Evolutionary conservation across 768 basidiomycete species (phyloP).

Genomic region (Boletus barrowsii): DNA sequence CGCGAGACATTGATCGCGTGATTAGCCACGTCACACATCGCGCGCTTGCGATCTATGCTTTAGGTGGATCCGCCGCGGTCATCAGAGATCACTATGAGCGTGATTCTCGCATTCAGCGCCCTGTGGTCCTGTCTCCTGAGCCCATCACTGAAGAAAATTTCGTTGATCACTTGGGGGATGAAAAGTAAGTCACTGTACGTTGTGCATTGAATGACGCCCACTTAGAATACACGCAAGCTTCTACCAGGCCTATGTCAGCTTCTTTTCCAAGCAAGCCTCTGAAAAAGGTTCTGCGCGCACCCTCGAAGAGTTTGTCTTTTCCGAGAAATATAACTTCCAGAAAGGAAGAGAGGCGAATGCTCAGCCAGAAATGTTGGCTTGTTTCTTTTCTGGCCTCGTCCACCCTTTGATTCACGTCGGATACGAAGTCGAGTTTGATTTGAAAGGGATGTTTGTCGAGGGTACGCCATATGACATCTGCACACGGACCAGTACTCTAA

Average conservation of each 20-base stretch:
- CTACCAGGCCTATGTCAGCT: slow-evolving; percentile 26
- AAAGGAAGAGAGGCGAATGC: slow-evolving; percentile 6
- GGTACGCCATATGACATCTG: slow-evolving; percentile 33
- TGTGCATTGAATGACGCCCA: neutral
- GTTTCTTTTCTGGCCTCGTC: slow-evolving; percentile 46
- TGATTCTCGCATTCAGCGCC: slow-evolving; percentile 20
- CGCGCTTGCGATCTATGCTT: slow-evolving; percentile 27
- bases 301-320: slow-evolving; percentile 32
- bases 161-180: slow-evolving; percentile 22
- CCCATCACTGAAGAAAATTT: slow-evolving; percentile 24
- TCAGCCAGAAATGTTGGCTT: slow-evolving; percentile 53
- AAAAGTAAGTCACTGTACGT: slow-evolving; percentile 14
- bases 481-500: neutral
- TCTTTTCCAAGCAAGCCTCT: slow-evolving; percentile 20
- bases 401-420: slow-evolving; percentile 65
- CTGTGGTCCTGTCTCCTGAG: slow-evolving; percentile 24
- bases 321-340: slow-evolving; percentile 25
- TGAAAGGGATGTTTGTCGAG: slow-evolving; percentile 62
- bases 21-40: slow-evolving; percentile 30
- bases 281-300: slow-evolving; percentile 13
- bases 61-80: slow-evolving; percentile 23
- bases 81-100: slow-evolving; percentile 27
- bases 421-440: slow-evolving; percentile 59
- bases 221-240: slow-evolving; percentile 12
- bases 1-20: too few relatives aligned